Evolutionary conservation across 805 yeast genomes (phyloP), one percentile per base, ranked within the genome.

Genomic region (Torulaspora maleeae): DNA sequence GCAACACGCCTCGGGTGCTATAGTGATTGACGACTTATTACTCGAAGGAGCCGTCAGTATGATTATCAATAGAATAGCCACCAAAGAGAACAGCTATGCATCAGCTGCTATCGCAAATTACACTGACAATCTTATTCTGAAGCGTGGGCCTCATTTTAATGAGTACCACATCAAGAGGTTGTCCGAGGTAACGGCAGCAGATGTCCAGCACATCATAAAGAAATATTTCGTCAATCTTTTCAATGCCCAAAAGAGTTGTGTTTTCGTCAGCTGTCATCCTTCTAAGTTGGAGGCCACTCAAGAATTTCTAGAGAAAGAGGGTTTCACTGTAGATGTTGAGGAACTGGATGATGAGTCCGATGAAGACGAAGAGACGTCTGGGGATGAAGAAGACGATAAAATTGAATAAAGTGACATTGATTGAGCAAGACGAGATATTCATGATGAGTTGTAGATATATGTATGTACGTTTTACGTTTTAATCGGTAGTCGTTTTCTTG

Each of bases 241-340:
- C 62, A 73, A 79, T 32, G 54, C 80, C 9, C 58, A 68, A 0
- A 64, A 64, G 1, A 80, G 93, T 10, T 67, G 76, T 17, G 73
- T 86, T 8, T 89, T 88, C 57, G 69, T 82, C 3, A 79, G 88
- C 56, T 77, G 90, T 44, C 89, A 93, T 53, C 84, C 91, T 2
- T 68, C 81, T 1, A 83, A 81, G 51, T 60, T 68, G 3, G 77
- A 71, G 0, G 66, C 64, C 4, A 66, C 86, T 43, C 63, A 66
- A 35, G 64, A 61, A 13, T 78, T 72, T 44, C 76, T 90, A 44
- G 57, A 54, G 8, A 55, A 55, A 1, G 64, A 69, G 39, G 95
- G 95, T 0, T 91, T 83, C 59, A 64, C 68, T 0, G 83, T 84
- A 22, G 59, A 63, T 4, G 67, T 80, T 24, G 88, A 83, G 49